Conservation (phyloP, 352 stramenopile genomes). For the Blastocystis sp. region DNA sequence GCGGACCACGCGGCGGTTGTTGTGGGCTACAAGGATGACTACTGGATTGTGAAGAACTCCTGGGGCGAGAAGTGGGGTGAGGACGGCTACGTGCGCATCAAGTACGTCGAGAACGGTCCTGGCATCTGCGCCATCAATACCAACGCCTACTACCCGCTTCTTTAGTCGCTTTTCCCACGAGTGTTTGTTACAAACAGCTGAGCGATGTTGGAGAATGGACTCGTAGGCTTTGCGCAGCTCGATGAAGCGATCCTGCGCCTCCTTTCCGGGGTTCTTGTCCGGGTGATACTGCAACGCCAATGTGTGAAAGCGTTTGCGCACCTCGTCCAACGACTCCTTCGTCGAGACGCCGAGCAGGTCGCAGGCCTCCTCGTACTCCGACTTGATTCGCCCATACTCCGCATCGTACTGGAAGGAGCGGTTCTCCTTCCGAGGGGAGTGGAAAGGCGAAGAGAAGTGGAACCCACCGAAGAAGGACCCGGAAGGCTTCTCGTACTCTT, state of each 20-base stretch:
- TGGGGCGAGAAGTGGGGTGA: constrained; percentile 56
- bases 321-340: constrained; percentile 32
- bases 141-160: neutral
- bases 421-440: neutral
- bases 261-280: constrained; percentile 28
- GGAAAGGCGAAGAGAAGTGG: neutral
- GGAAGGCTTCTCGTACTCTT: neutral
- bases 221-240: constrained; percentile 58
- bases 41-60: constrained; percentile 57
- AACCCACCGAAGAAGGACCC: neutral
- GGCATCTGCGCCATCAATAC: neutral
- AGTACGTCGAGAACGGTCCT: neutral
- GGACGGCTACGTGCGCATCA: constrained; percentile 37
- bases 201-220: neutral
- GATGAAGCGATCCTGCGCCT: constrained; percentile 35
- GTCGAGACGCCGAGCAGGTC: constrained; percentile 44
- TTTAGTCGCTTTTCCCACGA: neutral
- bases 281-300: constrained; percentile 51
- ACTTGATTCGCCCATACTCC: constrained; percentile 44
- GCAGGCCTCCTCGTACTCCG: constrained; percentile 50
- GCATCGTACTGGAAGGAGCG: constrained; percentile 1
- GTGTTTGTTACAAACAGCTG: neutral
- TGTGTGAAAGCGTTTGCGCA: constrained; percentile 41
- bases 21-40: constrained; percentile 39
- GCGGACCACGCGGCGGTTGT: constrained; percentile 4